phyloP scores from a whole-genome alignment of 2,329 filamentous ascomycete species.

The Colletotrichum gloeosporioides region DNA sequence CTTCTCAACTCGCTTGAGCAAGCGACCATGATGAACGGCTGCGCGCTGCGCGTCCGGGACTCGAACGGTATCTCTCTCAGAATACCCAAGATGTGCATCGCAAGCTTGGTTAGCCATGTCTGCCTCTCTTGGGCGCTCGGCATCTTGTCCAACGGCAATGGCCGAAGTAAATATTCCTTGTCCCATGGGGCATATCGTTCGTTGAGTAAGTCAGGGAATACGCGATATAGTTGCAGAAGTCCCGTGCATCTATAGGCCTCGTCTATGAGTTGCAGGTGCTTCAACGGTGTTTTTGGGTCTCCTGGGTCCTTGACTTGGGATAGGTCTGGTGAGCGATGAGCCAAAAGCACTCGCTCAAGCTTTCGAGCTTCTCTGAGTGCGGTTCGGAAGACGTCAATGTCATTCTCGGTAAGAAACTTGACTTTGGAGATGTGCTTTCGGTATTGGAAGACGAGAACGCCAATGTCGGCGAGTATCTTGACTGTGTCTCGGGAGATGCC shows the following conservation, averaged over 20 bases:
- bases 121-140: conserved; percentile 20
- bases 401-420: conserved; percentile 23
- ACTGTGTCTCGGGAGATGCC: conserved; percentile 23
- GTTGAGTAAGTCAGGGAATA: conserved; percentile 26
- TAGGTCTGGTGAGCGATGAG: conserved; percentile 1
- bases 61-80: conserved; percentile 18
- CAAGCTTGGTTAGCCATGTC: conserved; percentile 23
- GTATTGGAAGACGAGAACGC: conserved; percentile 24
- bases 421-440: conserved; percentile 21
- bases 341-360: conserved; percentile 19
- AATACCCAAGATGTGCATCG: conserved; percentile 21
- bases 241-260: conserved; percentile 25
- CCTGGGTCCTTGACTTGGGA: conserved; percentile 20
- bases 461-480: conserved; percentile 19
- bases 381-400: conserved; percentile 21
- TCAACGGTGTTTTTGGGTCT: conserved; percentile 18
- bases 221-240: conserved; percentile 25
- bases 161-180: background rate
- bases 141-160: background rate
- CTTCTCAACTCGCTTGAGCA: conserved; percentile 21
- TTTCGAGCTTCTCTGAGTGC: conserved; percentile 18
- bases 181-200: conserved; percentile 23
- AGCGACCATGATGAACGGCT: conserved; percentile 21
- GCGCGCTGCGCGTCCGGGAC: conserved; percentile 11
- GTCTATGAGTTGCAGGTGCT: conserved; percentile 23